phyloP scores from a whole-genome alignment of 768 basidiomycete genomes.

The Kwoniella sp. region DNA sequence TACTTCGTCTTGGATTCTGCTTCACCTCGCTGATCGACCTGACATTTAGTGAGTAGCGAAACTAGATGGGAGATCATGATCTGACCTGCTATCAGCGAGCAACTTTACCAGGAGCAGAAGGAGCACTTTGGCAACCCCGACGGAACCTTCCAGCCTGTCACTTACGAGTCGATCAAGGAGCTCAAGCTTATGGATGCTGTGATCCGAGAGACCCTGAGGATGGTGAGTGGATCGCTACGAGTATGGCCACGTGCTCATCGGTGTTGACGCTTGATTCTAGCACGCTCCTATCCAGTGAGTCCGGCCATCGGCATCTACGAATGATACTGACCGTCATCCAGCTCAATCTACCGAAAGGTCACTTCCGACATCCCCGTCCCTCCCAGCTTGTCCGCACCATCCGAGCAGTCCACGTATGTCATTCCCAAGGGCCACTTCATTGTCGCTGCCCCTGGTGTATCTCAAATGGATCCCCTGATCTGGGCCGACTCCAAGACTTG shows the following conservation, averaged over 20 bases:
- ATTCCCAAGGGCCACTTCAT: constrained; percentile 87
- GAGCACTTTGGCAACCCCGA: constrained; percentile 72
- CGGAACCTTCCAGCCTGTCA: constrained; percentile 71
- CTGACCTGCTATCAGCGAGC: constrained; percentile 63
- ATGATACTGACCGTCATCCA: constrained; percentile 13
- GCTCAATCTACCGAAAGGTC: constrained; percentile 66
- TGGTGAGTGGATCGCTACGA: constrained; percentile 20
- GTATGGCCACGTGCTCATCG: background rate
- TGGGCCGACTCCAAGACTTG: constrained; percentile 72
- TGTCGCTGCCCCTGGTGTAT: constrained; percentile 79
- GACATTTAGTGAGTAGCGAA: constrained; percentile 67
- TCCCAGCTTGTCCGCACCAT: constrained; percentile 67
- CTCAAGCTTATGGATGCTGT: constrained; percentile 3
- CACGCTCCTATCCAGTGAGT: constrained; percentile 91
- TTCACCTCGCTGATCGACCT: constrained; percentile 74
- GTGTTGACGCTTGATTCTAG: constrained; percentile 5
- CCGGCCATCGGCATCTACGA: background rate
- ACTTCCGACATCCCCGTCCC: constrained; percentile 80
- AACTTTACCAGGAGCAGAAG: constrained; percentile 84
- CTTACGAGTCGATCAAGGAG: constrained; percentile 77
- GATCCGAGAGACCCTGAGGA: constrained; percentile 57
- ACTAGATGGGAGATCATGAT: too few relatives aligned
- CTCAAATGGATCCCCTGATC: constrained; percentile 75
- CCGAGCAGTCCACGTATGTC: constrained; percentile 64
- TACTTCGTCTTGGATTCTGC: constrained; percentile 80